These are phyloP conservation scores for Trichoderma pleuroti DNA, from an alignment of 2,329 filamentous ascomycete species.

Conservation along the genomic window DNA sequence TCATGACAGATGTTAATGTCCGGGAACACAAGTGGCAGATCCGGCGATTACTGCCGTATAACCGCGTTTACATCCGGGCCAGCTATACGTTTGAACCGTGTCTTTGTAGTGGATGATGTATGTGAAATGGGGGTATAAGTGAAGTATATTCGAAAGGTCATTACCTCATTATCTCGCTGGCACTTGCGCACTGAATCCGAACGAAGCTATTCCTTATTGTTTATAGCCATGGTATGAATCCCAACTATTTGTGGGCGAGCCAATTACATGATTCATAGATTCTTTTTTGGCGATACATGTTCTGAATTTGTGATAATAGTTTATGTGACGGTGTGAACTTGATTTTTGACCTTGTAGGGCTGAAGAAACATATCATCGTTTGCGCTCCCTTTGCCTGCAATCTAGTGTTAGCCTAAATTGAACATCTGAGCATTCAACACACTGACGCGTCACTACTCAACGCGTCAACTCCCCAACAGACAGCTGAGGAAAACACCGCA, in stretches of 20 bases:
- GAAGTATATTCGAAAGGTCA: neutral
- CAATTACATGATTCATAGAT: neutral
- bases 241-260: neutral
- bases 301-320: neutral
- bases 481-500: too few relatives aligned
- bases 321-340: neutral
- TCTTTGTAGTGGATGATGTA: neutral
- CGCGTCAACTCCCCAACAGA: too few relatives aligned
- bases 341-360: neutral
- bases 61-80: neutral
- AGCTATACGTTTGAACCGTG: neutral
- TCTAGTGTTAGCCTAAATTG: too few relatives aligned
- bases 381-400: too few relatives aligned
- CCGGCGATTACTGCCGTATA: neutral
- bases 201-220: neutral
- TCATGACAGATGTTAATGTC: neutral
- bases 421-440: too few relatives aligned
- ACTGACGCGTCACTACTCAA: too few relatives aligned
- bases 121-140: neutral
- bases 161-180: neutral
- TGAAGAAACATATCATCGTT: too few relatives aligned
- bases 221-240: neutral
- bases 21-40: neutral
- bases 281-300: neutral
- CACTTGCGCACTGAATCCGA: neutral